Conservation (phyloP, 1,284 basidiomycete species). For the Fomitopsis palustris region DNA sequence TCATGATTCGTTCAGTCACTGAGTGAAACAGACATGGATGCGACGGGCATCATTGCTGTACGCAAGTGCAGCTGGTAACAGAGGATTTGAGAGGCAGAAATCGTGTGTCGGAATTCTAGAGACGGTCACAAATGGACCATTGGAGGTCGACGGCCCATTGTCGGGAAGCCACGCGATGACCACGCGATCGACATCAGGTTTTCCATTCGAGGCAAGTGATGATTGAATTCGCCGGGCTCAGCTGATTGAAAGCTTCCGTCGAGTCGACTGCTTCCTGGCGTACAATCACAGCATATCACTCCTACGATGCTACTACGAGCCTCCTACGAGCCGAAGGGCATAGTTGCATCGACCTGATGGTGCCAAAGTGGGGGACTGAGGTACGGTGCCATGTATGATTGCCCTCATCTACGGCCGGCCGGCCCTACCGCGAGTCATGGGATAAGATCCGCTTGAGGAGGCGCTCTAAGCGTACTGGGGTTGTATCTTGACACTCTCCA, state of each 20-base stretch:
- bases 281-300: neutral
- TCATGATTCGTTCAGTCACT: no score
- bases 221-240: neutral
- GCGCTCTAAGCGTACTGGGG: neutral
- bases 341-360: neutral
- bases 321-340: neutral
- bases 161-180: neutral
- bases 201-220: neutral
- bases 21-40: no score
- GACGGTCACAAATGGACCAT: no score
- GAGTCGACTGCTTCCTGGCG: neutral
- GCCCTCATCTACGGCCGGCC: neutral
- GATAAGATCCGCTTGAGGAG: constrained; percentile 3
- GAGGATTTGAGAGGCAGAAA: no score
- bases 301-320: neutral
- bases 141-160: no score
- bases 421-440: neutral
- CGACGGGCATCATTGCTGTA: no score
- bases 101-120: no score
- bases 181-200: neutral
- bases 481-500: neutral
- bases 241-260: neutral
- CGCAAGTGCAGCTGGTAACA: no score
- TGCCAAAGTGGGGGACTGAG: neutral
- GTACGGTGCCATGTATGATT: neutral